Evolutionary conservation across 805 yeast genomes (phyloP), one percentile per base, ranked within the genome.

Genomic region (Candida stauntonica): DNA sequence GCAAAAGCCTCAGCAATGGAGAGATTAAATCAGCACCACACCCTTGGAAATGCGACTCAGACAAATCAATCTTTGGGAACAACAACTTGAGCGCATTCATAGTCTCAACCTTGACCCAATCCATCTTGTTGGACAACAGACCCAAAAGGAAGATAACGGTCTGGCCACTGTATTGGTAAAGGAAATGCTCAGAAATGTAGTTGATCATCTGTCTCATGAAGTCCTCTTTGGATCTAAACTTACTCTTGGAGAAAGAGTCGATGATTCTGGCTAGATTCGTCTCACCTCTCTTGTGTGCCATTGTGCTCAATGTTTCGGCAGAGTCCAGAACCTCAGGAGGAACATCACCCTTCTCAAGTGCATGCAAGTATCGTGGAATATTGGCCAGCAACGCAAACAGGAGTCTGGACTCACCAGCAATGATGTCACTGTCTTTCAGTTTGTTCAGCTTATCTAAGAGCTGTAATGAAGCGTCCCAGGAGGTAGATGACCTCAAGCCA

Each of bases 1-100:
- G 70, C 14, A 79, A 52, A 18, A 93, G 66, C 38, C 98, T 70
- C 48, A 93, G 66, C 35, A 94, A 66, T 3, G 99, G 99, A 1
- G 96, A 83, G 5, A 93, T 86, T 37, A 93, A 66, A 55, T 93
- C 99, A 0, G 99, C 98, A 5, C 99, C 99, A 27, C 87, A 81
- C 2, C 95, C 94, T 20, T 75, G 71, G 55, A 88, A 88, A 51
- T 83, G 95, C 15, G 82, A 86, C 26, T 81, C 66, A 31, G 77
- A 79, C 37, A 89, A 65, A 53, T 93, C 89, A 13, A 88, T 80
- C 42, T 75, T 67, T 2, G 96, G 89, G 45, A 94, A 73, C 7
- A 93, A 59, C 33, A 78, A 75, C 51, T 82, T 81, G 47, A 93
- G 68, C 2, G 88, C 61, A 36, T 77, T 81, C 77, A 94, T 70